Evolutionary conservation across 139 green algal genomes (phyloP).

Genomic region (Spirogloea muscicola): DNA sequence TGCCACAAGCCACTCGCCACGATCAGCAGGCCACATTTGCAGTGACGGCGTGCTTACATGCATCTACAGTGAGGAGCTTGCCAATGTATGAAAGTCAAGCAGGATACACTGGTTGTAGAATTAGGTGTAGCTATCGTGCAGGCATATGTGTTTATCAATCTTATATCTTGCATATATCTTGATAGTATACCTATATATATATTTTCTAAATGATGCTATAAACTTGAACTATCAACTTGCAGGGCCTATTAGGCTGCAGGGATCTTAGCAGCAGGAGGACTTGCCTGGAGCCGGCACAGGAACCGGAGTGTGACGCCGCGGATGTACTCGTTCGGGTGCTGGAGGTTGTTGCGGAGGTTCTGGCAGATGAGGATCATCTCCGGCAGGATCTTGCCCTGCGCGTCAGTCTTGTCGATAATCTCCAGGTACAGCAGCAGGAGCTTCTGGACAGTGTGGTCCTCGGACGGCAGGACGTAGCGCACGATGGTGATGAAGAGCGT

Average conservation of each 20-base stretch:
- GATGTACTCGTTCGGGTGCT: conserved; percentile 99
- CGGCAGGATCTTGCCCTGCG: conserved; percentile 88
- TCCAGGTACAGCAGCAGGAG: conserved; percentile 98
- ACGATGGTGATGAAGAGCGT: conserved; percentile 99
- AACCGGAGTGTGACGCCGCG: conserved; percentile 92
- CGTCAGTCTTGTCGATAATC: conserved; percentile 97
- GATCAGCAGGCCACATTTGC: no score
- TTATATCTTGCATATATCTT: no score
- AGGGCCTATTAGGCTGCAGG: no score
- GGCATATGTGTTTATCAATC: no score
- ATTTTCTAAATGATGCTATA: no score
- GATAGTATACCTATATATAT: no score
- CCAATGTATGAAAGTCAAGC: no score
- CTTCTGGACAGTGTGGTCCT: conserved; percentile 98
- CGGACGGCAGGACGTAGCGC: conserved; percentile 93
- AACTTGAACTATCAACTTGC: no score
- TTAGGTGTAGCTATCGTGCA: no score
- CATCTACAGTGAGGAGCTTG: no score
- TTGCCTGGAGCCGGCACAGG: conserved; percentile 94
- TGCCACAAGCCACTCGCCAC: conserved; percentile 21
- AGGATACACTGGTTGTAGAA: no score
- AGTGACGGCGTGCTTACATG: no score
- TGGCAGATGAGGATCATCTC: conserved; percentile 99
- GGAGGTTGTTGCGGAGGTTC: conserved; percentile 98
- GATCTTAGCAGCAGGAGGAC: conserved; percentile 23